These are phyloP conservation scores for Picochlorum sp. DNA, from an alignment of 139 green algal genomes.

Conservation along the genomic window DNA sequence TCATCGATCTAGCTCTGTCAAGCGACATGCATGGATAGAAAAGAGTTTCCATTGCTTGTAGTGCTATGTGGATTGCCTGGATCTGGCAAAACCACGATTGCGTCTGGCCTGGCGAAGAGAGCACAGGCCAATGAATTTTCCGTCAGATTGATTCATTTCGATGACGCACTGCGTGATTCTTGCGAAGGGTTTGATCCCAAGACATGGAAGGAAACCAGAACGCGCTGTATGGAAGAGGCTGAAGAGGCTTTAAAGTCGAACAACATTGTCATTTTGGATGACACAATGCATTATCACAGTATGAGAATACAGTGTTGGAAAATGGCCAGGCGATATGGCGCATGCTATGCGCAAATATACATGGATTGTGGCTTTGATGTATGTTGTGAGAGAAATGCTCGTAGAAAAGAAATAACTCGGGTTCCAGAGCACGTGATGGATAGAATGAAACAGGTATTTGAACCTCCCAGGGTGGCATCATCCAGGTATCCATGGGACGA, in stretches of 20 bases:
- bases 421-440: not conserved
- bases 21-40: not conserved
- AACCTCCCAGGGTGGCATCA: not conserved
- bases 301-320: conserved; percentile 9
- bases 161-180: not conserved
- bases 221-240: not conserved
- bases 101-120: not conserved
- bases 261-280: conserved; percentile 9
- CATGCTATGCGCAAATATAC: conserved; percentile 2
- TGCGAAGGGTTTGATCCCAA: too few relatives aligned
- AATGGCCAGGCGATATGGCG: conserved; percentile 1
- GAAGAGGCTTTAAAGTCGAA: not conserved
- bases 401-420: not conserved
- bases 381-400: not conserved
- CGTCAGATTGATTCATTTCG: conserved; percentile 4
- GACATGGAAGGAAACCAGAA: not conserved
- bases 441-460: not conserved
- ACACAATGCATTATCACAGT: conserved; percentile 12
- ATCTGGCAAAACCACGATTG: conserved; percentile 9
- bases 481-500: not conserved
- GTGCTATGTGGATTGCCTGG: conserved; percentile 9
- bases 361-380: not conserved
- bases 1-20: too few relatives aligned
- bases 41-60: not conserved
- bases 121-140: not conserved